Evolutionary conservation across 1,139 yeast genomes (phyloP).

Genomic region (Casaregolazyma lundiana): DNA sequence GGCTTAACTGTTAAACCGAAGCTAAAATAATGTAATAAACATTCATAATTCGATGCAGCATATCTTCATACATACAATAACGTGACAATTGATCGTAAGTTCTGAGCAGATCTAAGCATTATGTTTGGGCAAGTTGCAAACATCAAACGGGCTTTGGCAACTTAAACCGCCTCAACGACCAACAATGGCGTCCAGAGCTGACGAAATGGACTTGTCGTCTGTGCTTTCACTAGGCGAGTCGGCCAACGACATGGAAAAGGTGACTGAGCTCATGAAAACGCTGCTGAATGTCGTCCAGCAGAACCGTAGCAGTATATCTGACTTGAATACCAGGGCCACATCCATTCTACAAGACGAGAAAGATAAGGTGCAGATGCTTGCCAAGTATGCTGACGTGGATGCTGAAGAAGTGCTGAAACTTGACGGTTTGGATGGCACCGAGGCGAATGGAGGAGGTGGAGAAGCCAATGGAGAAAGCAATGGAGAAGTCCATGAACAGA

Average conservation of each 20-base stretch:
- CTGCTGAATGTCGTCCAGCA: slow-evolving; percentile 16
- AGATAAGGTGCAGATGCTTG: slow-evolving; percentile 16
- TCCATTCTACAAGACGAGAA: slow-evolving; percentile 18
- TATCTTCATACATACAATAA: slow-evolving; percentile 24
- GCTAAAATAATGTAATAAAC: not conserved
- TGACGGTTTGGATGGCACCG: not conserved
- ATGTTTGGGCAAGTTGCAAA: not conserved
- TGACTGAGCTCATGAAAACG: slow-evolving; percentile 21
- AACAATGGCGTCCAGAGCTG: slow-evolving; percentile 3
- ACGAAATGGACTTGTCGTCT: slow-evolving; percentile 8
- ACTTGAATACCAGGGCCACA: slow-evolving; percentile 16
- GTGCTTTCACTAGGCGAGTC: slow-evolving; percentile 5
- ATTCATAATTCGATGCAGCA: slow-evolving; percentile 6
- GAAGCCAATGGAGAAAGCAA: not conserved
- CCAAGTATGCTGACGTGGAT: slow-evolving; percentile 12
- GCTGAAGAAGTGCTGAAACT: not conserved
- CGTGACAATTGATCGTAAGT: slow-evolving; percentile 27
- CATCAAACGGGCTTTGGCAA: not conserved
- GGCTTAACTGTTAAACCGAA: slow-evolving; percentile 17
- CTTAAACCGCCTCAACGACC: not conserved
- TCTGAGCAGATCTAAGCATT: slow-evolving; percentile 27
- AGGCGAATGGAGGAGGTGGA: not conserved
- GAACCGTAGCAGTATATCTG: slow-evolving; percentile 17
- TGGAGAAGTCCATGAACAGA: not conserved
- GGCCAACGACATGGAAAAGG: slow-evolving; percentile 9